Percentiles rank a stretch among this genome's conserved stretches.
Evolutionary conservation across 31 red algal genomes (phyloP).

Genomic region (Asparagopsis taxiformis): DNA sequence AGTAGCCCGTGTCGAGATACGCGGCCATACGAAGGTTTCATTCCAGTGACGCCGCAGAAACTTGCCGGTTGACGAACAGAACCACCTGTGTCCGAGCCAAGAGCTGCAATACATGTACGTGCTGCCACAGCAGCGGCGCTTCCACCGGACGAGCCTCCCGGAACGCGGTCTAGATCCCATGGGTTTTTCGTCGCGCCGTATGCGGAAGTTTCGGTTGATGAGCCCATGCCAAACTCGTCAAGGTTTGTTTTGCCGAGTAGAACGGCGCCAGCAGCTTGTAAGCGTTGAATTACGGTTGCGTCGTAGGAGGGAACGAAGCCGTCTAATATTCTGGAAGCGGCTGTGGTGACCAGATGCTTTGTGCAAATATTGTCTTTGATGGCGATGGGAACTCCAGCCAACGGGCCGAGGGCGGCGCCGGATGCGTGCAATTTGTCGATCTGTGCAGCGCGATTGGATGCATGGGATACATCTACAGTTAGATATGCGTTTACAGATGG

Average conservation of each 20-base stretch:
- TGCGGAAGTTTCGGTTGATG: conserved; percentile 62
- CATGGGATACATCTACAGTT: conserved; percentile 46
- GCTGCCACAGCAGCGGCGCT: conserved; percentile 89
- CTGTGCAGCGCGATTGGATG: conserved; percentile 19
- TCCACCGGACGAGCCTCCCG: conserved; percentile 95
- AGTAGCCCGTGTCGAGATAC: conserved; percentile 93
- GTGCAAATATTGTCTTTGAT: conserved; percentile 95
- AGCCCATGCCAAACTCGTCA: conserved; percentile 93
- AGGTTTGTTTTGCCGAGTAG: conserved; percentile 94
- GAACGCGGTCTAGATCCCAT: conserved; percentile 64
- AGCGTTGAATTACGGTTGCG: conserved; percentile 62
- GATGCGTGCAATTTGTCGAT: conserved; percentile 34
- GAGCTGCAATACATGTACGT: conserved; percentile 43
- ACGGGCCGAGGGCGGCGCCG: conserved; percentile 22
- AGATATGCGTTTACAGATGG: conserved; percentile 58
- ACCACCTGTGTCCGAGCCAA: conserved; percentile 95
- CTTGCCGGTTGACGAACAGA: conserved; percentile 89
- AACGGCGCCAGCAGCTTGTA: conserved; percentile 71
- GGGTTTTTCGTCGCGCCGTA: conserved; percentile 69
- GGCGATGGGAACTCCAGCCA: conserved; percentile 93
- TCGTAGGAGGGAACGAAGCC: conserved; percentile 68
- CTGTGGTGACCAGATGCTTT: conserved; percentile 61
- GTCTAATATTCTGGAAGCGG: conserved; percentile 72
- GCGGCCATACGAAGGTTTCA: conserved; percentile 92
- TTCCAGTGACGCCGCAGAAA: conserved; percentile 90